phyloP scores from a whole-genome alignment of 164 flowering plant species.

The Magnolia changhungtana region DNA sequence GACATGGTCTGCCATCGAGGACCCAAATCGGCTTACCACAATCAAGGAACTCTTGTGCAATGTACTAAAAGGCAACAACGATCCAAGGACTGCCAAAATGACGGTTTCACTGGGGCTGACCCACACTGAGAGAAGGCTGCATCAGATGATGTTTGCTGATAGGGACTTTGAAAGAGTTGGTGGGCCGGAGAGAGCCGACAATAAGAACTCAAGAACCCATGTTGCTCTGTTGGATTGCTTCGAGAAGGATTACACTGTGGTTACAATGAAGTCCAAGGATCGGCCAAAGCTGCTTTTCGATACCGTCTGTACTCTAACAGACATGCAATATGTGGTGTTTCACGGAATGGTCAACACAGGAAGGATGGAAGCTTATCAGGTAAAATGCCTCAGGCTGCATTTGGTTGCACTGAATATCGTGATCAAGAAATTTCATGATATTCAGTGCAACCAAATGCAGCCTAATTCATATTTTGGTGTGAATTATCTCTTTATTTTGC shows the following conservation, averaged over 20 bases:
- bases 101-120: conserved; percentile 21
- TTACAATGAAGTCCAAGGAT: conserved; percentile 36
- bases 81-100: conserved; percentile 21
- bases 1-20: conserved; percentile 37
- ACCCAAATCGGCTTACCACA: conserved; percentile 27
- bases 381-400: not conserved
- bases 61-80: conserved; percentile 32
- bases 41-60: conserved; percentile 35
- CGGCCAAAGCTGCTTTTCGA: conserved; percentile 53
- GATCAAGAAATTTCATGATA: not conserved
- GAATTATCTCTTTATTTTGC: too few relatives aligned
- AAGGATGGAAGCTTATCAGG: conserved; percentile 48
- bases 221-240: conserved; percentile 32
- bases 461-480: too few relatives aligned
- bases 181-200: not conserved
- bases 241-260: conserved; percentile 39
- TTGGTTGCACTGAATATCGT: not conserved
- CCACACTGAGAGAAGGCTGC: conserved; percentile 42
- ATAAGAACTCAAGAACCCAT: conserved; percentile 20
- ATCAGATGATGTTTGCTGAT: conserved; percentile 55
- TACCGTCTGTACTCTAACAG: conserved; percentile 44
- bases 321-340: conserved; percentile 54
- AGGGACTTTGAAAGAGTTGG: conserved; percentile 36
- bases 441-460: too few relatives aligned
- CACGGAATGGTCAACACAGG: conserved; percentile 43